These are phyloP conservation scores for Mortierella sp. DNA, from an alignment of 371 early-diverging fungal genomes.

Conservation along the genomic window DNA sequence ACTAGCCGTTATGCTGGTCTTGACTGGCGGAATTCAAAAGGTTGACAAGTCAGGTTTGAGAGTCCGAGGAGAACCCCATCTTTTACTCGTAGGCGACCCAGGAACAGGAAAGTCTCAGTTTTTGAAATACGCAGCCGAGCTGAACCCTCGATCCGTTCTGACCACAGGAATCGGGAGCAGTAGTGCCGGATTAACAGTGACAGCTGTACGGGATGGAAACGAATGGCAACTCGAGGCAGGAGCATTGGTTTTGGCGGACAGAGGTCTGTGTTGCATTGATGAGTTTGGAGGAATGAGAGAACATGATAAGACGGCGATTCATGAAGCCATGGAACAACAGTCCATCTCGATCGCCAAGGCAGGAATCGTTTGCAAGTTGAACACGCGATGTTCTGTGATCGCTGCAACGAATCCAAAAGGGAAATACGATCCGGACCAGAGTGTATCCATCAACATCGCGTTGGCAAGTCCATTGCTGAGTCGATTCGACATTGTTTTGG, in stretches of 20 bases:
- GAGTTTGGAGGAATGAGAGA: constrained; percentile 82
- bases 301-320: constrained; percentile 77
- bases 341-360: constrained; percentile 74
- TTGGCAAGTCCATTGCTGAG: constrained; percentile 76
- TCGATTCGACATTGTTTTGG: constrained; percentile 83
- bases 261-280: constrained; percentile 84
- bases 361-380: constrained; percentile 82
- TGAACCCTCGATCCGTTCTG: constrained; percentile 73
- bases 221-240: constrained; percentile 85
- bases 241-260: constrained; percentile 80
- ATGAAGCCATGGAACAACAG: constrained; percentile 92
- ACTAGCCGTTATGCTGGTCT: constrained; percentile 69
- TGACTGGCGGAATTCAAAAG: constrained; percentile 69
- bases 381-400: constrained; percentile 81
- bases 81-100: constrained; percentile 87
- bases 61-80: constrained; percentile 81
- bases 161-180: constrained; percentile 87
- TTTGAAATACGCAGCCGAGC: constrained; percentile 67
- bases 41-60: constrained; percentile 61
- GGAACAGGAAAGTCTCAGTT: constrained; percentile 91
- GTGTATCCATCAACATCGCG: constrained; percentile 70
- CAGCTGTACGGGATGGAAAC: constrained; percentile 76
- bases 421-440: constrained; percentile 67
- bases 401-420: constrained; percentile 86
- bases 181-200: constrained; percentile 83